A percentile compares a stretch with the other conserved stretches of the same genome.
These are phyloP conservation scores for Saccharomyces kudriavzevii DNA, from an alignment of 805 yeast genomes.

Conservation along the genomic window DNA sequence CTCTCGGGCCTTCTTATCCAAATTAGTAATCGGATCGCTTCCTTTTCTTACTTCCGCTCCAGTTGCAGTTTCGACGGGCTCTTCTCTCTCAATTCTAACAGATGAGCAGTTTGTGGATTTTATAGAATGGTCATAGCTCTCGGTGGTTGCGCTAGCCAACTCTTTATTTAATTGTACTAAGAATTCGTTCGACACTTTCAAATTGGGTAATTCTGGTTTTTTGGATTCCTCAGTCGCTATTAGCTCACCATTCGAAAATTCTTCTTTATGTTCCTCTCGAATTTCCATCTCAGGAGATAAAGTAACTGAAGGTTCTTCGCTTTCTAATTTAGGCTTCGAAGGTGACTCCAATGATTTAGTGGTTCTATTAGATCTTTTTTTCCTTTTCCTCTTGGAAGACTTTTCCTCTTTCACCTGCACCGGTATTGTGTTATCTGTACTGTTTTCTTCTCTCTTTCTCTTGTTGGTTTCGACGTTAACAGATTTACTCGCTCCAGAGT, in stretches of 20 bases:
- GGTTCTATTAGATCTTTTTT: conserved; percentile 1
- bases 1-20: background rate
- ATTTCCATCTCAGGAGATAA: background rate
- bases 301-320: background rate
- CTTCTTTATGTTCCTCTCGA: background rate
- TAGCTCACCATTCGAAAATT: conserved; percentile 44
- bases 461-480: background rate
- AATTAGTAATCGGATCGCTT: background rate
- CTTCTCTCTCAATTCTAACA: conserved; percentile 18
- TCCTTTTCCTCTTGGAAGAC: background rate
- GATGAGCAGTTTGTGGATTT: background rate
- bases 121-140: background rate
- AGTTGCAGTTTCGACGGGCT: conserved; percentile 4
- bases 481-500: background rate
- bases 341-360: background rate
- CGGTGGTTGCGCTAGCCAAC: background rate
- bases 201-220: conserved; percentile 33
- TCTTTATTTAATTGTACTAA: conserved; percentile 28
- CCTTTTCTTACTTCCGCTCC: conserved; percentile 8
- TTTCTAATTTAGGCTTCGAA: background rate
- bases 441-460: conserved; percentile 4
- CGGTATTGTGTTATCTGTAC: conserved; percentile 7
- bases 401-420: conserved; percentile 6
- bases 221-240: conserved; percentile 55
- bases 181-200: conserved; percentile 27